Evolutionary conservation across 2,329 filamentous ascomycete species (phyloP).

Genomic region (Penicillium verrucosum): DNA sequence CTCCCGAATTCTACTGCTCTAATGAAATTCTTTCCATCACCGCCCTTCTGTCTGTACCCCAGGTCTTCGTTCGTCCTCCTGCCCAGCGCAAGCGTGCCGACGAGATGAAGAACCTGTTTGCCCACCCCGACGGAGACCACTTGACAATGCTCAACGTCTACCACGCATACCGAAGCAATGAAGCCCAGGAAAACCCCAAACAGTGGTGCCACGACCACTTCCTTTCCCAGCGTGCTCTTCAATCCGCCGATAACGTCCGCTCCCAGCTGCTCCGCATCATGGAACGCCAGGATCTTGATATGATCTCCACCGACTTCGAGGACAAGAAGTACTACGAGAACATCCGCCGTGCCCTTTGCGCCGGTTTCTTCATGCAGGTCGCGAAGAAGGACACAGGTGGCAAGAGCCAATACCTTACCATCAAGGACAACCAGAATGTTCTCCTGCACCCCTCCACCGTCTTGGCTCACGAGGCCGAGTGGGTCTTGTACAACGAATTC

Average conservation of each 20-base stretch:
- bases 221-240: conserved; percentile 80
- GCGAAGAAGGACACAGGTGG: conserved; percentile 86
- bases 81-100: conserved; percentile 85
- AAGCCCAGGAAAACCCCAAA: conserved; percentile 69
- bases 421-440: conserved; percentile 95
- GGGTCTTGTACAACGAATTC: conserved; percentile 98
- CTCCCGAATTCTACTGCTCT: conserved; percentile 96
- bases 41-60: conserved; percentile 86
- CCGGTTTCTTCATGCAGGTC: conserved; percentile 99
- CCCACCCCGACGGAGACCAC: conserved; percentile 90
- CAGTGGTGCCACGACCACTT: conserved; percentile 98
- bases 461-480: conserved; percentile 82
- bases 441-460: conserved; percentile 92
- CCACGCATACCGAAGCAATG: conserved; percentile 84
- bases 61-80: conserved; percentile 86
- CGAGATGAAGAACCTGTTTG: conserved; percentile 94
- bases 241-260: conserved; percentile 91
- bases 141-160: conserved; percentile 96
- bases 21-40: conserved; percentile 97
- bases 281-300: conserved; percentile 83
- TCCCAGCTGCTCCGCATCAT: conserved; percentile 91
- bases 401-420: conserved; percentile 82
- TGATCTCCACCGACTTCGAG: conserved; percentile 84
- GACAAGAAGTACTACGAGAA: conserved; percentile 98
- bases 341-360: conserved; percentile 84